phyloP scores from a whole-genome alignment of 495 filamentous ascomycete species.

The Niebla homalea region DNA sequence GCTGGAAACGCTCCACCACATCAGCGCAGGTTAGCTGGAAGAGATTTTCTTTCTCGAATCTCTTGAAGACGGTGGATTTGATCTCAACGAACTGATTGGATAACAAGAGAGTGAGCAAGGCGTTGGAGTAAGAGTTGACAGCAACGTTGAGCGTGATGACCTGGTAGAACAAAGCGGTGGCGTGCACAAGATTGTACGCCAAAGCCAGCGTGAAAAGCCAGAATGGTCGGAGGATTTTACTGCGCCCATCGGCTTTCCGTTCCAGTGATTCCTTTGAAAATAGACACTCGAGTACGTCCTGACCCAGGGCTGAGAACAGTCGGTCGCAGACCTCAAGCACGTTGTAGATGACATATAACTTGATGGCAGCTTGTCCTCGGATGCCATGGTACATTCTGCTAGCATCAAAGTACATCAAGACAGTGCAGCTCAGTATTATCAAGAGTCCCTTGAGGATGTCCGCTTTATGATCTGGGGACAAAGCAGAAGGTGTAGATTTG shows the following conservation, averaged over 20 bases:
- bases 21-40: slow-evolving; percentile 96
- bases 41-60: slow-evolving; percentile 62
- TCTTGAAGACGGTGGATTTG: slow-evolving; percentile 94
- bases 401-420: slow-evolving; percentile 86
- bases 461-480: slow-evolving; percentile 83
- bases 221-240: slow-evolving; percentile 81
- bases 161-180: slow-evolving; percentile 84
- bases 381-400: slow-evolving; percentile 98
- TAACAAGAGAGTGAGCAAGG: slow-evolving; percentile 76
- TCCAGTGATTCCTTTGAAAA: slow-evolving; percentile 88
- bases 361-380: slow-evolving; percentile 89
- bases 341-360: slow-evolving; percentile 97
- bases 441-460: slow-evolving; percentile 84
- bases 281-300: slow-evolving; percentile 91
- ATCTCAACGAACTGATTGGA: slow-evolving; percentile 98
- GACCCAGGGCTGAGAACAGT: slow-evolving; percentile 77
- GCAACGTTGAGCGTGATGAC: slow-evolving; percentile 96
- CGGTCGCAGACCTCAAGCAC: slow-evolving; percentile 83
- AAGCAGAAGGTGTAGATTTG: slow-evolving; percentile 69
- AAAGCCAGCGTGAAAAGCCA: slow-evolving; percentile 83
- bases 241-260: slow-evolving; percentile 72
- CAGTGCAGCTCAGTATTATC: slow-evolving; percentile 67
- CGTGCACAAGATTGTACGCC: slow-evolving; percentile 75
- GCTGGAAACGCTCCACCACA: slow-evolving; percentile 91
- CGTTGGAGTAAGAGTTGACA: slow-evolving; percentile 97